Conservation (phyloP, 2,329 filamentous ascomycete genomes). For the Boeremia lycopersici region DNA sequence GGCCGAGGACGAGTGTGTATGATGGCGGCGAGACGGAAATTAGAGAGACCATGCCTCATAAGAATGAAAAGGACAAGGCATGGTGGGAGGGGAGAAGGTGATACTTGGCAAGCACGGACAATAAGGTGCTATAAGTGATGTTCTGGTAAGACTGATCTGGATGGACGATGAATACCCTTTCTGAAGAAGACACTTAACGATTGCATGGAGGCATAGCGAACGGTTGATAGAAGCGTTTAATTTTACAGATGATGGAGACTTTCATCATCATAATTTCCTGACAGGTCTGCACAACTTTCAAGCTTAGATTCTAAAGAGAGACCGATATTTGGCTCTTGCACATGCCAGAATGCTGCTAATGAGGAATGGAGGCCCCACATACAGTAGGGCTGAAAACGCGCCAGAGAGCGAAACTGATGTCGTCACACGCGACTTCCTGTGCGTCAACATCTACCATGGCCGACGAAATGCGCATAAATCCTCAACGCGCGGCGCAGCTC, state of each 20-base stretch:
- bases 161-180: slow-evolving; percentile 14
- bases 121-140: not conserved
- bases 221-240: not conserved
- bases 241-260: not conserved
- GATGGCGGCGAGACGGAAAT: slow-evolving; percentile 42
- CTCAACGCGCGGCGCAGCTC: slow-evolving; percentile 53
- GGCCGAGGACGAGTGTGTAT: slow-evolving; percentile 31
- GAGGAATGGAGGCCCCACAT: not conserved
- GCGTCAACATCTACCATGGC: slow-evolving; percentile 35
- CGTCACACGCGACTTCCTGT: slow-evolving; percentile 16
- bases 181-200: slow-evolving; percentile 10
- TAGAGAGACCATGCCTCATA: slow-evolving; percentile 43
- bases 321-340: not conserved
- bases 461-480: slow-evolving; percentile 49
- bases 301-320: not conserved
- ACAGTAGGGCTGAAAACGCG: slow-evolving; percentile 19
- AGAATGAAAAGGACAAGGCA: slow-evolving; percentile 39
- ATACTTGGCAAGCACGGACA: not conserved
- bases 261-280: not conserved
- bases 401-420: slow-evolving; percentile 26
- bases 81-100: slow-evolving; percentile 42
- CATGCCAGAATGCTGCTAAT: not conserved
- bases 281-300: not conserved
- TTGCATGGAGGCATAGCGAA: slow-evolving; percentile 10
- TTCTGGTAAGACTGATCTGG: slow-evolving; percentile 3